Evolutionary conservation across 805 yeast species (phyloP).

Genomic region (Pichia insulana): DNA sequence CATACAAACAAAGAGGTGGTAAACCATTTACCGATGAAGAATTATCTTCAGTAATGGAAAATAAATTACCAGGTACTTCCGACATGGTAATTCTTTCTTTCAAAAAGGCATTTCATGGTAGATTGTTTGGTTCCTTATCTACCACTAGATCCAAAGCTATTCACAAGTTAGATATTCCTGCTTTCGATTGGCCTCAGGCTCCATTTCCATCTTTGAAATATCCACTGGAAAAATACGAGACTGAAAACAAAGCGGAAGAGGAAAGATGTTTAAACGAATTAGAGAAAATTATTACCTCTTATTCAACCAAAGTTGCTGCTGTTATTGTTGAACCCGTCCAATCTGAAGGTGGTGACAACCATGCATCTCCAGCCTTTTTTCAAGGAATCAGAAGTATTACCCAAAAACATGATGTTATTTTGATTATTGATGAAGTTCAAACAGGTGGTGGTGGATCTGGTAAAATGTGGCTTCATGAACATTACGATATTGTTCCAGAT

Average conservation of each 20-base stretch:
- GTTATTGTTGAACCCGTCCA: conserved; percentile 54
- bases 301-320: conserved; percentile 42
- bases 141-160: conserved; percentile 49
- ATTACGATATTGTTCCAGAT: conserved; percentile 56
- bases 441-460: conserved; percentile 72
- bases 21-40: conserved; percentile 39
- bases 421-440: conserved; percentile 68
- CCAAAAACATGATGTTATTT: conserved; percentile 43
- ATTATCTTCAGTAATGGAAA: conserved; percentile 39
- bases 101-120: conserved; percentile 48
- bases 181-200: conserved; percentile 51
- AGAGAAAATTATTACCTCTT: conserved; percentile 31
- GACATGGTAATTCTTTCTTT: conserved; percentile 46
- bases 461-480: conserved; percentile 67
- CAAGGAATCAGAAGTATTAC: conserved; percentile 57
- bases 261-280: conserved; percentile 37
- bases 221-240: conserved; percentile 64
- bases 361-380: conserved; percentile 52
- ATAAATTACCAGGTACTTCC: conserved; percentile 43
- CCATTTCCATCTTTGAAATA: conserved; percentile 73
- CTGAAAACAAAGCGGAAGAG: conserved; percentile 42
- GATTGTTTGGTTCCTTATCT: conserved; percentile 47
- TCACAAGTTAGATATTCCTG: conserved; percentile 52
- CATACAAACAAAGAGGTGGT: conserved; percentile 39
- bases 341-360: conserved; percentile 73